These are phyloP conservation scores for Sarocladium kiliense DNA, from an alignment of 2,329 filamentous ascomycete genomes.

Conservation along the genomic window DNA sequence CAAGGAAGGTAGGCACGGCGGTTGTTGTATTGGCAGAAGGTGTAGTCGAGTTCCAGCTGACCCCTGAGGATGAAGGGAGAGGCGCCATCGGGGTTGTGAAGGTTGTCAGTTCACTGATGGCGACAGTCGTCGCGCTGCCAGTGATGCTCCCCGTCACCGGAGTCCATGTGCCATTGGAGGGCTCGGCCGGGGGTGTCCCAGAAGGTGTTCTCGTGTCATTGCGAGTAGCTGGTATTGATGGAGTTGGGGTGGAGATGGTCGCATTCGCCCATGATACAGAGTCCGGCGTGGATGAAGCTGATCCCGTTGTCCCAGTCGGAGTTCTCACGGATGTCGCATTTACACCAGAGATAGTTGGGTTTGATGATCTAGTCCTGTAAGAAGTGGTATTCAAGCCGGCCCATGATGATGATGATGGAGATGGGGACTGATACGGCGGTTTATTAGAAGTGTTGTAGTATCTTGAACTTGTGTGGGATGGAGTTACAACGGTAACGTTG, in stretches of 20 bases:
- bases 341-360: background rate
- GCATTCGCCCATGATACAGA: background rate
- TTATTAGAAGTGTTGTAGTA: background rate
- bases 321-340: background rate
- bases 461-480: background rate
- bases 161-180: background rate
- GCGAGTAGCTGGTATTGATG: background rate
- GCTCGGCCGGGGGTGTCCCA: background rate
- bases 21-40: slow-evolving; percentile 9
- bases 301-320: background rate
- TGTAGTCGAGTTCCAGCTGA: slow-evolving; percentile 10
- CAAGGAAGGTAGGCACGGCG: slow-evolving; percentile 14
- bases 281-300: background rate
- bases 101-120: background rate
- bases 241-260: background rate
- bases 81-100: background rate
- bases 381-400: background rate
- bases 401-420: background rate
- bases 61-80: slow-evolving; percentile 5
- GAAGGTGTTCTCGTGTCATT: background rate
- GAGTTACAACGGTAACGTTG: background rate
- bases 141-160: slow-evolving; percentile 1
- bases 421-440: background rate
- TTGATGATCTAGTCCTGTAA: background rate
- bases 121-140: slow-evolving; percentile 7